Evolutionary conservation across 1,139 yeast genomes (phyloP), one percentile per base, ranked within the genome.

Genomic region (Maudiozyma humilis): DNA sequence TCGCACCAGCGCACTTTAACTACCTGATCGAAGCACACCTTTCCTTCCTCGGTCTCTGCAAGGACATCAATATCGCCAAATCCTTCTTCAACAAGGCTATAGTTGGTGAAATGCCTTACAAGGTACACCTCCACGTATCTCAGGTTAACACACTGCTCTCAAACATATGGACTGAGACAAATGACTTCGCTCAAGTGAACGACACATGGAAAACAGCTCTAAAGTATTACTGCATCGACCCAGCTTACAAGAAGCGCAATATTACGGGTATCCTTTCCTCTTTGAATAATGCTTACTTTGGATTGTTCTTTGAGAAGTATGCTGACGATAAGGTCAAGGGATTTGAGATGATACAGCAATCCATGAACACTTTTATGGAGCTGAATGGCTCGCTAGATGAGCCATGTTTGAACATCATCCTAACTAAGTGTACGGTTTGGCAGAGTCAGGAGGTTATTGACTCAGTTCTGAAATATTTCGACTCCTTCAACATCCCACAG

Each of bases 11-110:
- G n/a, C 38, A 38, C 19, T 40, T 41, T 39, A 68, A 75, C 44
- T 70, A 76, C 44, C 60, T 77, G 55, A 67, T 72, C 38, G 82
- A 82, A 60, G 79, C 83, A 41, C 95, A 84, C 63, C 71, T 82
- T 50, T 73, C 83, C 3, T 86, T 88, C 56, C 80, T 88, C 57
- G 94, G 95, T 37, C 78, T 77, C 50, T 82, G 88, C 62, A 78
- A 78, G 53, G 91, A 87, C 56, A 69, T 81, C 40, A 70, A 70
- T 23, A 76, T 86, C 42, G 86, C 95, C 2, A 75, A 75, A 55
- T 75, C 77, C 41, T 84, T 83, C 57, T 86, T 82, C 57, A 77
- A 78, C 50, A 82, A 81, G 57, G 88, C 87, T 0, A 68, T 83
- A 38, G 69, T 71, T 45, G 50, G 51, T 31, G 79, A 78, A 47